Conservation (phyloP, 805 yeast species). For the Ogataea methylovora region DNA sequence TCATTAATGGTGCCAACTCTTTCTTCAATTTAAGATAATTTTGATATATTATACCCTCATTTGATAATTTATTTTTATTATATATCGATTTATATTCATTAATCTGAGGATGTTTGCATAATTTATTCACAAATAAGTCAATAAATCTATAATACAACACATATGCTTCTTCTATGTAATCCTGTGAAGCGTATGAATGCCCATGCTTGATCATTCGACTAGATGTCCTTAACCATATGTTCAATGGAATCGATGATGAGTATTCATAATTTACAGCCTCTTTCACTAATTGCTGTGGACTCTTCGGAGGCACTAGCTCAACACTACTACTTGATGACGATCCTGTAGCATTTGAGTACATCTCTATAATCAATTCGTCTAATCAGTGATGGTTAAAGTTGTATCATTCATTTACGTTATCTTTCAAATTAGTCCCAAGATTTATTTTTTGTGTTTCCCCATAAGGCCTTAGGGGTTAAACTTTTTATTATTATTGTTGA, state of each 20-base stretch:
- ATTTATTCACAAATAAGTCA: slow-evolving; percentile 43
- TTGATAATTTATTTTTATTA: slow-evolving; percentile 11
- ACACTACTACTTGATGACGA: too few relatives aligned
- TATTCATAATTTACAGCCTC: slow-evolving; percentile 50
- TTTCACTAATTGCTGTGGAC: slow-evolving; percentile 30
- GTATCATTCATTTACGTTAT: too few relatives aligned
- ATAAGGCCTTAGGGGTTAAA: too few relatives aligned
- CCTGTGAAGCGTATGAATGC: slow-evolving; percentile 33
- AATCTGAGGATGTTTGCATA: slow-evolving; percentile 40
- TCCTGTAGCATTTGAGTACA: too few relatives aligned
- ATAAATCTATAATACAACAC: slow-evolving; percentile 50
- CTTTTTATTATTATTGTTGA: too few relatives aligned
- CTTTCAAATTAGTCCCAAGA: too few relatives aligned
- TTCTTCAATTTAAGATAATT: slow-evolving; percentile 17
- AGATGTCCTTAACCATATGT: slow-evolving; percentile 49
- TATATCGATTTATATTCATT: slow-evolving; percentile 15
- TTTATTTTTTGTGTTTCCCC: too few relatives aligned
- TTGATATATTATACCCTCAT: slow-evolving; percentile 17
- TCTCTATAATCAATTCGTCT: too few relatives aligned
- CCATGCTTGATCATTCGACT: slow-evolving; percentile 40
- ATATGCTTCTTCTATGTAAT: slow-evolving; percentile 42
- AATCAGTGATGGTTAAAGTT: too few relatives aligned
- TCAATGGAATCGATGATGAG: slow-evolving; percentile 40
- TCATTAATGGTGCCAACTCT: slow-evolving; percentile 19
- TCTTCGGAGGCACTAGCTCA: slow-evolving; percentile 12